Conservation (phyloP, 257 asterid genomes). For the Solanum chilense region DNA sequence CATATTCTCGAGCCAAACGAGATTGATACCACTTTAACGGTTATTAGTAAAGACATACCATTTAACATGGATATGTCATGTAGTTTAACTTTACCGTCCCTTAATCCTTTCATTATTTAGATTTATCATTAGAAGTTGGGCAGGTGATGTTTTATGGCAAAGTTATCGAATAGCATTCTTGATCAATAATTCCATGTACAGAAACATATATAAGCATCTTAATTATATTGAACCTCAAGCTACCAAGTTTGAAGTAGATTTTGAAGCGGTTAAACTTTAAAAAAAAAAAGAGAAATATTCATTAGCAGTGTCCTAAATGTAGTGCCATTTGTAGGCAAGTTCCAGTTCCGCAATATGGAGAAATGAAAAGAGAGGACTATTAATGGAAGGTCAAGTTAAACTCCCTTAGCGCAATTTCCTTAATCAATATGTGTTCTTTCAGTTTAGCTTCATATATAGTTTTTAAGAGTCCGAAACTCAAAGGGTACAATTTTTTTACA, state of each 20-base stretch:
- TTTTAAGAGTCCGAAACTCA: too few relatives aligned
- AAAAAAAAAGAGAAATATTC: neutral
- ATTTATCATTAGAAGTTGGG: neutral
- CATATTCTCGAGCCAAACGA: neutral
- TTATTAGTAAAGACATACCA: neutral
- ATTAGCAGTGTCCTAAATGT: neutral
- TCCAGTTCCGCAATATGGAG: neutral
- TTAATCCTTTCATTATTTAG: neutral
- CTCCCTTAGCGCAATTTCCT: neutral
- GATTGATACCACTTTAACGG: neutral
- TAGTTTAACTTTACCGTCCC: neutral
- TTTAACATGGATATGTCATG: neutral
- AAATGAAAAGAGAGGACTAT: neutral
- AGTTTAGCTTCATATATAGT: neutral
- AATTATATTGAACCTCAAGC: neutral
- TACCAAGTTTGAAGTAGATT: too few relatives aligned
- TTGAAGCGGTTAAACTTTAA: too few relatives aligned
- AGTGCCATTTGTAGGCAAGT: neutral
- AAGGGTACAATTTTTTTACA: too few relatives aligned
- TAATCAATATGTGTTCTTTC: neutral
- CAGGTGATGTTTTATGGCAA: neutral
- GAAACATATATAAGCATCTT: neutral
- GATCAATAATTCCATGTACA: neutral
- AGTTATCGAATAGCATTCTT: neutral
- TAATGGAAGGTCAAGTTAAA: neutral